phyloP scores from a whole-genome alignment of 1,284 basidiomycete genomes.

The Ustilago cynodontis region DNA sequence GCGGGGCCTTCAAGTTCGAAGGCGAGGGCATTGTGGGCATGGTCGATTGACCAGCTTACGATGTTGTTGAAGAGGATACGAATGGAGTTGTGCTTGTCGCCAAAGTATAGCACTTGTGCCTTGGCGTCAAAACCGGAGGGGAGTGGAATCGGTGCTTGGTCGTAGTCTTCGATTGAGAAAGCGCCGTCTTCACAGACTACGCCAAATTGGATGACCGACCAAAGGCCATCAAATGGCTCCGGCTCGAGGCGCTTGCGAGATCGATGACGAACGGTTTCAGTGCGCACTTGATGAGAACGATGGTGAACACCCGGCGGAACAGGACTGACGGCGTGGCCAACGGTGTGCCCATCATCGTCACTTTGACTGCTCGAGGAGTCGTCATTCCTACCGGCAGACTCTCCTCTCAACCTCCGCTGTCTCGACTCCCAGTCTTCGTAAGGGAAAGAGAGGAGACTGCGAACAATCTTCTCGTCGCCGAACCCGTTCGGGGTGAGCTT shows the following conservation, averaged over 20 bases:
- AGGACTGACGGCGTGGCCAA: too few relatives aligned
- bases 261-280: neutral
- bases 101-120: constrained; percentile 25
- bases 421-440: constrained; percentile 25
- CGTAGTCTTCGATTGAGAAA: constrained; percentile 46
- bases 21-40: constrained; percentile 16
- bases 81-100: constrained; percentile 29
- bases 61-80: constrained; percentile 45
- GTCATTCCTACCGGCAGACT: neutral
- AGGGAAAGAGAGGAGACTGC: constrained; percentile 14
- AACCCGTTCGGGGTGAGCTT: constrained; percentile 29
- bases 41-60: constrained; percentile 37
- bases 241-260: constrained; percentile 8
- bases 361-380: neutral
- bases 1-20: constrained; percentile 45
- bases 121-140: constrained; percentile 31
- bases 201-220: constrained; percentile 36
- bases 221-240: constrained; percentile 11
- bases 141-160: constrained; percentile 4
- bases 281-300: constrained; percentile 1
- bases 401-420: constrained; percentile 10
- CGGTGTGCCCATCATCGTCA: constrained; percentile 5
- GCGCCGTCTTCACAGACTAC: constrained; percentile 36
- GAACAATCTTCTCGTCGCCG: constrained; percentile 13
- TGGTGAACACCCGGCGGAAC: neutral